Conservation (phyloP, 2,329 filamentous ascomycete species). For the Bipolaris victoriae region DNA sequence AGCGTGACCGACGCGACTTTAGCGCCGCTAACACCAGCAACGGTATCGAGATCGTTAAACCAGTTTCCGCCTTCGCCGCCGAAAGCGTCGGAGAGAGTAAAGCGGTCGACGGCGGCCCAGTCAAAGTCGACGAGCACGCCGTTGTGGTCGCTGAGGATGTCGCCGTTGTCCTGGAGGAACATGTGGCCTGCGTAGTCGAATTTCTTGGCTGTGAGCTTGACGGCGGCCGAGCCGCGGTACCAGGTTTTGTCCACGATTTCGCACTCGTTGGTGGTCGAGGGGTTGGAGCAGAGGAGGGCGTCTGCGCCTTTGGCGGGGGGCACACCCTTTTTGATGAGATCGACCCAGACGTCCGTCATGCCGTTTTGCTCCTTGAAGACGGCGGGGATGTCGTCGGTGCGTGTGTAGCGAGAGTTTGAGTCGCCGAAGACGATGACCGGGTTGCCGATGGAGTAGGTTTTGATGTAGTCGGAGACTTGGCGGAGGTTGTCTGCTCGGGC, state of each 20-base stretch:
- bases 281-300: conserved; percentile 62
- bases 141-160: conserved; percentile 68
- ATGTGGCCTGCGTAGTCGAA: conserved; percentile 63
- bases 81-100: conserved; percentile 48
- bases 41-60: conserved; percentile 61
- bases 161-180: conserved; percentile 65
- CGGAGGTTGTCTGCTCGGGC: conserved; percentile 66
- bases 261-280: conserved; percentile 59
- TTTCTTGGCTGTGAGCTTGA: conserved; percentile 56
- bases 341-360: conserved; percentile 66
- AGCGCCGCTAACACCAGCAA: conserved; percentile 44
- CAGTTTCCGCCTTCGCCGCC: conserved; percentile 60
- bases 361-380: conserved; percentile 59
- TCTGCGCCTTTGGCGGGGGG: conserved; percentile 31
- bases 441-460: conserved; percentile 62
- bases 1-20: conserved; percentile 53
- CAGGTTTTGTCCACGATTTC: conserved; percentile 73
- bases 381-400: conserved; percentile 59
- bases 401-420: conserved; percentile 69
- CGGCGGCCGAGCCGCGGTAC: conserved; percentile 60
- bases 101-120: conserved; percentile 24
- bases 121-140: conserved; percentile 64
- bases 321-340: conserved; percentile 52
- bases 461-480: conserved; percentile 66
- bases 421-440: conserved; percentile 70